Base-by-base conservation (phyloP, 495 filamentous ascomycete genomes). In the Penicillium subrubescens region DNA sequence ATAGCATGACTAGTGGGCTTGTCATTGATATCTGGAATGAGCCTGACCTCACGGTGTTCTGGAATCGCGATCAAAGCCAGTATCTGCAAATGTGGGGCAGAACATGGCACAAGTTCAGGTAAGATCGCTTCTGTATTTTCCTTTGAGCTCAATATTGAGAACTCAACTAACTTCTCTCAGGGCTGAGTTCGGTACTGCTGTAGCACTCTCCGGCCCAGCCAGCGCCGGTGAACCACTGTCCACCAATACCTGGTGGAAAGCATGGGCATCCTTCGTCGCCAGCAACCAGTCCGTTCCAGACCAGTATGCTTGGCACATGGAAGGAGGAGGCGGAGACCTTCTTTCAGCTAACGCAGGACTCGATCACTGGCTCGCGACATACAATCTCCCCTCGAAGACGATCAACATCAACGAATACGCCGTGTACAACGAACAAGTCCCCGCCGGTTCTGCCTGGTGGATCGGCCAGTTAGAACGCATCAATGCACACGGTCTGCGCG, bases 381-480 rank as follows among this genome's bases (percentile, higher is more conserved):
- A 48, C 10, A 23, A 12, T 17, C 44, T 48, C 12, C 44, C 44
- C 7, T 23, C 44, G 5, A 48, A 48, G 21, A 3, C 19, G 19
- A 48, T 48, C 21, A 48, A 48, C n/a, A 48, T 48, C 44, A 54
- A 54, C 15, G 51, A 54, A 54, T 54, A 54, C 15, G 51, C 10
- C 3, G 31, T 31, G 4, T 31, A 3, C 11, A 11, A 54, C 11
- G 27, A 54, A 19, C 51, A 54, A 17, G 51, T 54, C 31, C 51
- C 51, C 15, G 25, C 51, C 15, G 51, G 51, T 14, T 29, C 51
- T 2, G 51, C 51, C 31, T 54, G 51, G 51, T 31, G 31, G 25
- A 54, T 54, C n/a, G 6, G 27, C 27, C 51, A 54, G 51, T 12
- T 54, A 3, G 51, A 54, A 3, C 51, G 51, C 31, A 54, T 31